These are phyloP conservation scores for Chlorella sp. DNA, from an alignment of 139 green algal genomes.

Conservation along the genomic window DNA sequence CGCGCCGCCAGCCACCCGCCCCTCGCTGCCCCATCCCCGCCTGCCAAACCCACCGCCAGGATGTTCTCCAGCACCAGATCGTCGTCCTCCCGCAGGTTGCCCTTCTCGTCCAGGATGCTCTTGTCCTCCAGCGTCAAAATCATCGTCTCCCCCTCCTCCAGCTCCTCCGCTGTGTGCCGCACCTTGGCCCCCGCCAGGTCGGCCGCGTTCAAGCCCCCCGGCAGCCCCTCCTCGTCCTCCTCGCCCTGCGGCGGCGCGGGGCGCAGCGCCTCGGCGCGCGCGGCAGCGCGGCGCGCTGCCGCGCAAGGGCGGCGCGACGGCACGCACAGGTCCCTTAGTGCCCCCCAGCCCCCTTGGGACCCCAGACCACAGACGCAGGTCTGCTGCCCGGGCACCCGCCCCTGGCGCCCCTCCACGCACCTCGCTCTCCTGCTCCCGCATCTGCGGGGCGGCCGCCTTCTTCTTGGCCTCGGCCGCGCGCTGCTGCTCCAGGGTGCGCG, in stretches of 20 bases:
- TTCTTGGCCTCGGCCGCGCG: slow-evolving; percentile 1
- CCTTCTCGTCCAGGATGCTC: slow-evolving; percentile 76
- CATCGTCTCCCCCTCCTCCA: slow-evolving; percentile 74
- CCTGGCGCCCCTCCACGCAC: background rate
- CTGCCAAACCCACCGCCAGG: slow-evolving; percentile 42
- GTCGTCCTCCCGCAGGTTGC: slow-evolving; percentile 64
- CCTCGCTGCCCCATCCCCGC: too few species aligned
- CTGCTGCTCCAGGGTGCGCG: slow-evolving; percentile 21
- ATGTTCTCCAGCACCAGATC: slow-evolving; percentile 84
- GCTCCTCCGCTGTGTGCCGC: slow-evolving; percentile 56
- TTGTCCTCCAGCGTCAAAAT: slow-evolving; percentile 88
- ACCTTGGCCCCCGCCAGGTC: slow-evolving; percentile 69
- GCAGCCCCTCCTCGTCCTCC: background rate
- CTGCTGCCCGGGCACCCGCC: slow-evolving; percentile 20
- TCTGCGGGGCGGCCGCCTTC: slow-evolving; percentile 30
- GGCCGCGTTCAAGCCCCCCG: slow-evolving; percentile 29
- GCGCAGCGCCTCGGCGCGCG: background rate
- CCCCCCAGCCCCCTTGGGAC: too few species aligned
- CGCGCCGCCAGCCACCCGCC: background rate
- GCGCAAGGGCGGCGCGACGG: too few species aligned
- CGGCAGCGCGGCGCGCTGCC: background rate
- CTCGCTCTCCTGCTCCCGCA: background rate
- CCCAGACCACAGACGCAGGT: too few species aligned
- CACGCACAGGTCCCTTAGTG: too few species aligned
- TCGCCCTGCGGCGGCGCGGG: background rate